These are phyloP conservation scores for Fusarium sp. DNA, from an alignment of 2,329 filamentous ascomycete genomes.

Conservation along the genomic window DNA sequence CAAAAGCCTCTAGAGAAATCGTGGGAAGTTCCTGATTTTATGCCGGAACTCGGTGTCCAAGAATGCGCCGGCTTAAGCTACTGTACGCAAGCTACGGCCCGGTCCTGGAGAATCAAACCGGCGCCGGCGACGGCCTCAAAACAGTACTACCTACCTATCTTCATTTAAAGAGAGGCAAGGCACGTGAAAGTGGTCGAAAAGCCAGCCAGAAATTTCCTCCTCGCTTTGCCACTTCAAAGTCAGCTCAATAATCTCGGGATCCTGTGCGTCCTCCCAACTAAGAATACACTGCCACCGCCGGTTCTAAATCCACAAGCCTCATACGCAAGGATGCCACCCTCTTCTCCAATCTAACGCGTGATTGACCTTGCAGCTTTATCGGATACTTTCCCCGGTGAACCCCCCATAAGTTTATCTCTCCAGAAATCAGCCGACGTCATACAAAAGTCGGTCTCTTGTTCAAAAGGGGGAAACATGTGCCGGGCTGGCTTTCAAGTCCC, in stretches of 20 bases:
- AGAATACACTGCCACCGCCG: constrained; percentile 16
- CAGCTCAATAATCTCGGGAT: background rate
- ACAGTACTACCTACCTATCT: too few species aligned
- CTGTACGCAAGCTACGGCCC: background rate
- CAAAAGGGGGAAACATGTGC: background rate
- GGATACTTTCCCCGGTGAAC: constrained; percentile 1
- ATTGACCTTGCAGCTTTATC: background rate
- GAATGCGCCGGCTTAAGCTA: background rate
- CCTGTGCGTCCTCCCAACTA: background rate
- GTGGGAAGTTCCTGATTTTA: background rate
- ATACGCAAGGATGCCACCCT: background rate
- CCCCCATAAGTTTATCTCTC: background rate
- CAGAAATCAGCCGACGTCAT: constrained; percentile 8
- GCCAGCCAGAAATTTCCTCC: background rate
- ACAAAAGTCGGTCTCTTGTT: background rate
- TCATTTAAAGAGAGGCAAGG: background rate
- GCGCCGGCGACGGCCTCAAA: constrained; percentile 1
- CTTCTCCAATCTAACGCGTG: background rate
- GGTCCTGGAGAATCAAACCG: constrained; percentile 10
- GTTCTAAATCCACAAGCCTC: background rate
- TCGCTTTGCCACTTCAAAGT: background rate
- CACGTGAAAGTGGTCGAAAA: background rate
- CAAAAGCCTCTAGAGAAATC: background rate
- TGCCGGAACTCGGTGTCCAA: background rate
- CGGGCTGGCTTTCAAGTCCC: background rate